These are phyloP conservation scores for Rhizoctonia solani DNA, from an alignment of 1,284 basidiomycete genomes.

Conservation along the genomic window DNA sequence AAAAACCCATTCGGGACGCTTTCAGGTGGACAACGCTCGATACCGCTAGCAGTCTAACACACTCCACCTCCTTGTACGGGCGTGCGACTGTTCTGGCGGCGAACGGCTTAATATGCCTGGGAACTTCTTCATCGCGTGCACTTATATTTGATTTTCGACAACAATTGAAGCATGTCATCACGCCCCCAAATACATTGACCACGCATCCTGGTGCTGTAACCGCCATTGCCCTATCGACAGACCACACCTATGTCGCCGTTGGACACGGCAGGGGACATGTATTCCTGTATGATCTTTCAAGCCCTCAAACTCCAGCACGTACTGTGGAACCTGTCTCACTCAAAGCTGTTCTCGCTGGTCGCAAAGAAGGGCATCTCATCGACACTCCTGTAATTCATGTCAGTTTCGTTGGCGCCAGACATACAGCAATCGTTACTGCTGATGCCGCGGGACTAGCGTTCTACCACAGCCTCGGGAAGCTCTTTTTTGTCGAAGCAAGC, in stretches of 20 bases:
- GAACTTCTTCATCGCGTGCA: slow-evolving; percentile 77
- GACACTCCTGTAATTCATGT: slow-evolving; percentile 87
- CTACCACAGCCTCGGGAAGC: slow-evolving; percentile 93
- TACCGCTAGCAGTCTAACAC: slow-evolving; percentile 58
- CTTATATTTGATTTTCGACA: slow-evolving; percentile 92
- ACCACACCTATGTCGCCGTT: slow-evolving; percentile 90
- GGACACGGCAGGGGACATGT: slow-evolving; percentile 88
- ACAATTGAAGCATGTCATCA: slow-evolving; percentile 67
- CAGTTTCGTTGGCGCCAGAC: slow-evolving; percentile 89
- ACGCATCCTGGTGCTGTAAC: slow-evolving; percentile 80
- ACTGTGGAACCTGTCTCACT: slow-evolving; percentile 73
- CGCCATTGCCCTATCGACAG: slow-evolving; percentile 87
- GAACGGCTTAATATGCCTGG: slow-evolving; percentile 88
- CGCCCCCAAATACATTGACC: slow-evolving; percentile 48
- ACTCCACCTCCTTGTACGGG: slow-evolving; percentile 57
- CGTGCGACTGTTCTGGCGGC: slow-evolving; percentile 81
- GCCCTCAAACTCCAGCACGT: slow-evolving; percentile 68
- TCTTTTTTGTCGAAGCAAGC: slow-evolving; percentile 93
- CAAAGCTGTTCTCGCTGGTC: slow-evolving; percentile 71
- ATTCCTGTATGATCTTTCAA: slow-evolving; percentile 82
- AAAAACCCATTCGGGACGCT: slow-evolving; percentile 56
- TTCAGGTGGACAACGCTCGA: slow-evolving; percentile 82
- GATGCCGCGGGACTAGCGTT: slow-evolving; percentile 93
- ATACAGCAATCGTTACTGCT: slow-evolving; percentile 91
- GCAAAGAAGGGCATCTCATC: slow-evolving; percentile 89